Evolutionary conservation across 2,329 filamentous ascomycete genomes (phyloP), one percentile per base, ranked within the genome.

Genomic region (Trichophyton equinum): DNA sequence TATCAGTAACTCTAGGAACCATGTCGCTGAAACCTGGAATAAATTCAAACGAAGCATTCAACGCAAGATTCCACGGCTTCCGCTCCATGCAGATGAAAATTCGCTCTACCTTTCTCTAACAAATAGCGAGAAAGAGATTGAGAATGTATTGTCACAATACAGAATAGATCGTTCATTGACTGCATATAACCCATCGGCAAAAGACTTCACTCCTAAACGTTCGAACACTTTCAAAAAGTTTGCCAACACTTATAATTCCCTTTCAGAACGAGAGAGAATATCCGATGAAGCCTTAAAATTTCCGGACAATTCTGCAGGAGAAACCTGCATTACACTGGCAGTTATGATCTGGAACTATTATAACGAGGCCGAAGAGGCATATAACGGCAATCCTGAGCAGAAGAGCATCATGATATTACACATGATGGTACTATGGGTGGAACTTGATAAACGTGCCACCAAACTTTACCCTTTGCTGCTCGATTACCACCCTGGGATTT

Each of bases 351-450:
- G 68, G 0, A 36, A 64, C 0, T 77, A 80, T 58, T 62, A 78
- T 0, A 42, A 66, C 0, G 58, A 64, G 1, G 71, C 76, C 1
- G 64, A 68, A 0, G 64, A 72, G 0, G 66, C 70, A 0, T 83
- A 81, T 62, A 65, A 75, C 0, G 62, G 65, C 3, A 76, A 80
- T 61, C 73, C 78, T 0, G 79, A 81, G 57, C 75, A 80, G 25
- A 78, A 76, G 64, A 84, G 82, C 30, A 61, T 70, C 0, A 76
- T 81, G 65, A 69, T 86, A 0, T 73, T 88, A 1, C 76, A 72
- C 6, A 49, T 83, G 0, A 77, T 87, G 67, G 79, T 82, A 57
- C 64, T 85, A 0, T 88, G 84, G 85, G 68, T 80, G 2, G 65
- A 68, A 1, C 76, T 86, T 68, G 85, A 88, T 63, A 65, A 72